phyloP scores from a whole-genome alignment of 768 basidiomycete species.

The Lentinus brumalis region DNA sequence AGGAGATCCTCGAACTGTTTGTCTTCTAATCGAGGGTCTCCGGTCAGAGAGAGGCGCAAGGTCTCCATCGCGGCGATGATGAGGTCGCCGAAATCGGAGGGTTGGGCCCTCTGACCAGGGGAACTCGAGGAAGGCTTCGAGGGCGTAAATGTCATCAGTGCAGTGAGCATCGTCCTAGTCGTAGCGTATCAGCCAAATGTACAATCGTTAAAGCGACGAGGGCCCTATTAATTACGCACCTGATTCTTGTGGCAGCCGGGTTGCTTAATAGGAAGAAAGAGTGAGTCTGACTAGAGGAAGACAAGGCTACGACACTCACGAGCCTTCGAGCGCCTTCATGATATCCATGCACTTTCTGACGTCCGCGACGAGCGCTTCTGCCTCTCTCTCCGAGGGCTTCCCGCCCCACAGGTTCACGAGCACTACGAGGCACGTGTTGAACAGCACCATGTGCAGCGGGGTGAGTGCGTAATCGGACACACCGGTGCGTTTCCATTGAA shows the following conservation, averaged over 20 bases:
- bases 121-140: background rate
- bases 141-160: background rate
- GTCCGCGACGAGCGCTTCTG: constrained; percentile 39
- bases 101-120: background rate
- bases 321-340: constrained; percentile 13
- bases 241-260: background rate
- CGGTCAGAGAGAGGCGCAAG: background rate
- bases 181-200: background rate
- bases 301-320: background rate
- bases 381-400: constrained; percentile 36
- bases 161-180: background rate
- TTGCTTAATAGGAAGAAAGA: background rate
- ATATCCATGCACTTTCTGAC: constrained; percentile 42
- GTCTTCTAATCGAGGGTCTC: background rate
- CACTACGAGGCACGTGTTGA: constrained; percentile 47
- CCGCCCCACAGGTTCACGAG: constrained; percentile 53
- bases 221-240: background rate
- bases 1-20: background rate
- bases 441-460: constrained; percentile 29
- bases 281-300: background rate
- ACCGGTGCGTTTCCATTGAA: constrained; percentile 33
- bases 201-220: too few relatives aligned
- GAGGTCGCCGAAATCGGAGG: background rate
- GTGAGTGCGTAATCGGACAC: background rate
- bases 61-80: background rate